phyloP scores from a whole-genome alignment of 2,329 filamentous ascomycete genomes.

The Cladophialophora carrionii region DNA sequence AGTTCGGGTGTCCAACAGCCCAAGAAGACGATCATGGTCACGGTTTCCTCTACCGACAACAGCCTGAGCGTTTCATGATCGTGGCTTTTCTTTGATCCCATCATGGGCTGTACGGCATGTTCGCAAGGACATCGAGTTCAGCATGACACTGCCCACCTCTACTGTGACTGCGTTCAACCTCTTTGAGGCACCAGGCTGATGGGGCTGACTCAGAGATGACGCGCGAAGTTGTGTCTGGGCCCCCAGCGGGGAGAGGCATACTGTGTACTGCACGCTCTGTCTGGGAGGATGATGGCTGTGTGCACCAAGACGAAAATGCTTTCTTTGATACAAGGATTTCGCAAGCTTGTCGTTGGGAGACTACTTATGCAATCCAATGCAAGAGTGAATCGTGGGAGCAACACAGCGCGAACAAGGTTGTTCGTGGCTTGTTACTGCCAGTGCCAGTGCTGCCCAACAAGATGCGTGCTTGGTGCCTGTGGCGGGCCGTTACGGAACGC shows the following conservation, averaged over 20 bases:
- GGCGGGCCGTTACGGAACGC: not conserved
- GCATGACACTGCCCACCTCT: not conserved
- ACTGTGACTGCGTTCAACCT: not conserved
- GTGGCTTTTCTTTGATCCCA: not conserved
- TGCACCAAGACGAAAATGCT: not conserved
- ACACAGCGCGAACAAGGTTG: not conserved
- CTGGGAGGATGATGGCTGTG: not conserved
- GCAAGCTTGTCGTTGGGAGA: not conserved
- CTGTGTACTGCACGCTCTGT: not conserved
- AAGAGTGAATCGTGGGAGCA: not conserved
- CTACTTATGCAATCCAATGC: not conserved
- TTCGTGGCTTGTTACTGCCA: not conserved
- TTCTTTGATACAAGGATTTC: not conserved
- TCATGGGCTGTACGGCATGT: not conserved
- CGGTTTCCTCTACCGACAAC: not conserved
- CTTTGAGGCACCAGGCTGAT: conserved; percentile 1
- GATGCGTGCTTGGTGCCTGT: not conserved
- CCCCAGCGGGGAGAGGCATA: not conserved
- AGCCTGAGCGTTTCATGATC: not conserved
- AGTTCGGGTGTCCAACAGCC: not conserved
- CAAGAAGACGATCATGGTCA: not conserved
- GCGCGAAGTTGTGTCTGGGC: not conserved
- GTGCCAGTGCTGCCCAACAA: too few species aligned
- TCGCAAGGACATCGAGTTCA: not conserved
- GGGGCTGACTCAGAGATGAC: conserved; percentile 10